Percentiles rank a stretch among this genome's conserved stretches.
phyloP scores from a whole-genome alignment of 2,329 filamentous ascomycete genomes.

The Monilinia polystroma region DNA sequence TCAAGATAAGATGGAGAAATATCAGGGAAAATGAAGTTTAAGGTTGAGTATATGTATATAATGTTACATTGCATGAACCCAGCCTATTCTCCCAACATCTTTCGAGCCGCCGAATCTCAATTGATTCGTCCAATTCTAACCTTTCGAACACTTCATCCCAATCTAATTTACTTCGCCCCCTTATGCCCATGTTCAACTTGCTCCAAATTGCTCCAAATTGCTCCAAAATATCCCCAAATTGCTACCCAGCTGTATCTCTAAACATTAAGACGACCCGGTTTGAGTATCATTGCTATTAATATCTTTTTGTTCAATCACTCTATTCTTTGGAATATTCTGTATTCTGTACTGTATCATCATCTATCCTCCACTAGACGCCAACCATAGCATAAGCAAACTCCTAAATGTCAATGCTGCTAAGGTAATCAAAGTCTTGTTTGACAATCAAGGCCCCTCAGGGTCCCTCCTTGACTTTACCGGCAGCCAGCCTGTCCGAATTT shows the following conservation, averaged over 20 bases:
- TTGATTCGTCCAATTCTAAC: constrained; percentile 7
- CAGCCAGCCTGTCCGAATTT: constrained; percentile 15
- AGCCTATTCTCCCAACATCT: constrained; percentile 16
- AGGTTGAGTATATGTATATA: background rate
- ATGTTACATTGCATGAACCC: constrained; percentile 25
- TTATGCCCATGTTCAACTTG: background rate
- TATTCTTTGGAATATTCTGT: constrained; percentile 1
- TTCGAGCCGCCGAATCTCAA: constrained; percentile 6
- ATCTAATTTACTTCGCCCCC: constrained; percentile 21
- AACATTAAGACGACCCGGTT: constrained; percentile 16
- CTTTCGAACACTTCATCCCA: constrained; percentile 17
- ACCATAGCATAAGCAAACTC: constrained; percentile 14
- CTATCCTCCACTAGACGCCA: constrained; percentile 7
- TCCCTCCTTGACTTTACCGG: constrained; percentile 16
- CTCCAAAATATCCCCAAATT: background rate
- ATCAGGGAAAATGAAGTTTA: constrained; percentile 9
- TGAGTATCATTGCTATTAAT: constrained; percentile 24
- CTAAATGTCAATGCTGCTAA: constrained; percentile 3
- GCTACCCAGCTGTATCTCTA: constrained; percentile 21
- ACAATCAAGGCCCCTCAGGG: constrained; percentile 13
- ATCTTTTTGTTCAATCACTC: constrained; percentile 14
- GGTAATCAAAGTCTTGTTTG: constrained; percentile 20
- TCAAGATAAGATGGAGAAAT: background rate
- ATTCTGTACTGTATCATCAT: background rate
- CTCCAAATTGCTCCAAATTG: constrained; percentile 8